Conservation (phyloP, 148 eudicot species). For the Rheum nobile region DNA sequence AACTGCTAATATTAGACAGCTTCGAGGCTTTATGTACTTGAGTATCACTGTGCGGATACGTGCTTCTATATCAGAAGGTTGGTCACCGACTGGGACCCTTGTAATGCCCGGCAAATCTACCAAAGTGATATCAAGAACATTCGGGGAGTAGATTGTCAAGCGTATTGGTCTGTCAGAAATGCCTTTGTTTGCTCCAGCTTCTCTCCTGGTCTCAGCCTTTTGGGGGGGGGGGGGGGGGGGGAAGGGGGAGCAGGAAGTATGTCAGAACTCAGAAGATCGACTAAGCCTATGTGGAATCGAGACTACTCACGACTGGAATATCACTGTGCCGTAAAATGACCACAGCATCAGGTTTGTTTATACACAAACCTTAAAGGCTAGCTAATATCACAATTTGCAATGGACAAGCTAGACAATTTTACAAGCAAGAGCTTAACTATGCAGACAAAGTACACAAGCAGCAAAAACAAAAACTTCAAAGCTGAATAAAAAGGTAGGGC, state of each 20-base stretch:
- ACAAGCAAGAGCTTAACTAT: not conserved
- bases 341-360: not conserved
- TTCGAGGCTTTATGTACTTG: conserved; percentile 34
- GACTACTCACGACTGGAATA: not conserved
- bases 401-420: not conserved
- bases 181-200: conserved; percentile 53
- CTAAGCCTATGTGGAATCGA: not conserved
- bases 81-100: conserved; percentile 71
- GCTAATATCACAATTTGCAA: not conserved
- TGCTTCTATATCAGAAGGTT: conserved; percentile 59
- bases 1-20: conserved; percentile 76
- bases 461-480: not conserved
- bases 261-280: not conserved
- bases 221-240: not conserved
- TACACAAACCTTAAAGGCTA: not conserved
- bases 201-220: conserved; percentile 65
- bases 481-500: not conserved
- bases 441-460: not conserved
- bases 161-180: conserved; percentile 55
- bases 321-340: not conserved
- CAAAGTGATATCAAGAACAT: conserved; percentile 56
- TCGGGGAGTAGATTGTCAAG: conserved; percentile 48
- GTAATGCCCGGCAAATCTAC: conserved; percentile 79
- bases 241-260: not conserved
- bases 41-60: conserved; percentile 57